Evolutionary conservation across 345 rosid genomes (phyloP).

Genomic region (Brassica juncea): DNA sequence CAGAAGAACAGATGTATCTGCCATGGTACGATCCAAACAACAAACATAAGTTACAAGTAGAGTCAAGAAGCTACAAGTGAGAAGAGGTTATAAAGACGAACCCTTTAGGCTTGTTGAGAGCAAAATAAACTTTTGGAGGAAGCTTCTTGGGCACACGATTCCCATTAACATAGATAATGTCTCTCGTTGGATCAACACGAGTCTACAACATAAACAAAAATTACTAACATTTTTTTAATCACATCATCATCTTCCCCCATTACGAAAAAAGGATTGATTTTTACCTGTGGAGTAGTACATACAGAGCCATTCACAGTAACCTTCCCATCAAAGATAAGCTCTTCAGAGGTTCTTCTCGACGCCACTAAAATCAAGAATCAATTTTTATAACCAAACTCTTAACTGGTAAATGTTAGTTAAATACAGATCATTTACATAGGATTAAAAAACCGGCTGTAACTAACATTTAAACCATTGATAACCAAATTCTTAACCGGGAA

Average conservation of each 20-base stretch:
- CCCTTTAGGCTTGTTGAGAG: conserved; percentile 99
- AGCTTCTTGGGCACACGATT: conserved; percentile 81
- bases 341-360: conserved; percentile 84
- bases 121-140: conserved; percentile 88
- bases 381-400: no score
- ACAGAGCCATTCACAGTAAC: conserved; percentile 87
- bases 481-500: no score
- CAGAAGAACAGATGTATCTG: conserved; percentile 94
- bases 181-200: conserved; percentile 80
- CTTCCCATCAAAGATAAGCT: conserved; percentile 79
- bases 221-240: not conserved
- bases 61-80: conserved; percentile 5
- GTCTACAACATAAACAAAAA: conserved; percentile 50
- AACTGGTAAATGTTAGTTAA: no score
- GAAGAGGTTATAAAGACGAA: conserved; percentile 38
- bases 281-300: conserved; percentile 82
- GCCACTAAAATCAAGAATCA: conserved; percentile 54
- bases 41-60: conserved; percentile 20
- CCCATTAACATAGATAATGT: conserved; percentile 84
- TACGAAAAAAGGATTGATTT: not conserved
- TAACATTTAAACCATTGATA: no score
- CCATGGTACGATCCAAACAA: conserved; percentile 26
- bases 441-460: no score
- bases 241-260: not conserved
- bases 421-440: no score